Conservation (phyloP, 768 basidiomycete genomes). For the Tulasnella sp. region DNA sequence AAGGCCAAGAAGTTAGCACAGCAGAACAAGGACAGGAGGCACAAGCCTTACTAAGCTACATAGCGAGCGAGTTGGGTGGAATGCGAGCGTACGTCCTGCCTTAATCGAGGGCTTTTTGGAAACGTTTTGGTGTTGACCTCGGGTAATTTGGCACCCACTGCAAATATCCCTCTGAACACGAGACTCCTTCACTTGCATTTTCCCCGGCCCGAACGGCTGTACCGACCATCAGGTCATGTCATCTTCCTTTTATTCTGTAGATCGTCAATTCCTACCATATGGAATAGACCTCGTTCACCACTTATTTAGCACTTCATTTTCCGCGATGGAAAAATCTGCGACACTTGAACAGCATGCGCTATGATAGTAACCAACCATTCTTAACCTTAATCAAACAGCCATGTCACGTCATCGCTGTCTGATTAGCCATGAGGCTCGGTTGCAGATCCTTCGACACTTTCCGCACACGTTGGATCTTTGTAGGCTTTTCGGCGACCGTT, state of each 20-base stretch:
- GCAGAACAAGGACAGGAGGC: constrained; percentile 69
- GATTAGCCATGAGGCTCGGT: background rate
- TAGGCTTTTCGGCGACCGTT: background rate
- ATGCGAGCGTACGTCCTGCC: background rate
- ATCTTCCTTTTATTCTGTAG: background rate
- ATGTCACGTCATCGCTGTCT: background rate
- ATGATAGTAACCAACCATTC: background rate
- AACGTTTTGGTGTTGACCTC: background rate
- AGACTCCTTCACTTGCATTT: background rate
- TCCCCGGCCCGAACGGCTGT: background rate
- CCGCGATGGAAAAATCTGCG: background rate
- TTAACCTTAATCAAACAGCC: background rate
- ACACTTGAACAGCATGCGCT: background rate
- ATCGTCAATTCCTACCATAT: background rate
- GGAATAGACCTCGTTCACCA: background rate
- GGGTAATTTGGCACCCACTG: background rate
- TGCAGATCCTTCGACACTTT: background rate
- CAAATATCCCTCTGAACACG: background rate
- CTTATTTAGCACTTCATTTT: background rate
- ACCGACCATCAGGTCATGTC: background rate
- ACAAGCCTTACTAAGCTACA: constrained; percentile 65
- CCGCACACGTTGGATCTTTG: background rate
- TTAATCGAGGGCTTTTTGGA: background rate
- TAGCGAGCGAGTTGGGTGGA: background rate
- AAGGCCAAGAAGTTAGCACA: constrained; percentile 87